Base-by-base conservation (phyloP, 495 filamentous ascomycete species). In the Podospora comata region DNA sequence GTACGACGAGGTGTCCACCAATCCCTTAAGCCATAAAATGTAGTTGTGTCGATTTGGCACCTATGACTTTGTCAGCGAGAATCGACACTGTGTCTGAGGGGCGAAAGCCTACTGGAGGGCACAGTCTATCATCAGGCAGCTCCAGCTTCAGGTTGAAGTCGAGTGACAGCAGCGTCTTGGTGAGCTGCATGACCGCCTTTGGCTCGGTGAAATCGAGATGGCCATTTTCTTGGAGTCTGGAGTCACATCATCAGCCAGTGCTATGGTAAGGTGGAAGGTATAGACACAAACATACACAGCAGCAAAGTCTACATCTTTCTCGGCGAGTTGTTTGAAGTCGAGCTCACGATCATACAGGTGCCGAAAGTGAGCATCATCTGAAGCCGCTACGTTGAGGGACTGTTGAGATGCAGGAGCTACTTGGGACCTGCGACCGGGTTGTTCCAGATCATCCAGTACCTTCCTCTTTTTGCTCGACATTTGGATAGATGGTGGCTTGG, bases 1-100 rank as follows among this genome's bases (percentile, higher is more conserved):
- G 67, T 90, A 89, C 9, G 76, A 77, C 0, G 90, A 92, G 0
- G 89, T 90, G 70, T 97, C 93, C 34, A 99, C 79, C 0, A 99
- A 83, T 26, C 87, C 87, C 75, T 97, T 91, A 4, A 98, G 81
- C 93, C 93, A 98, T 5, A 93, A 80, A 63, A 98, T 88, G 74
- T 99, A 99, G 72, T 96, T 96, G 67, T 94, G 86, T 72, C 91
- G 84, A 65, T 92, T 94, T 5, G 91, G 89, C 3, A 94, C 84
- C 89, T 90, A 63, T 7, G 56, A 54, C 5, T 53, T 58, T 64
- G 54, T 61, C 20, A 39, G 15, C 28, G 23, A 39, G n/a, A 53
- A 63, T 15, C 19, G 64, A 32, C 1, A 16, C 19, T 62, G 28
- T 53, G 20, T 19, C 20, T 20, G 18, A n/a, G 13, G 9, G 1